A percentile compares a stretch with the other conserved stretches of the same genome.
phyloP scores from a whole-genome alignment of 2,329 filamentous ascomycete genomes.

The Monilinia vaccinii-corymbosi region DNA sequence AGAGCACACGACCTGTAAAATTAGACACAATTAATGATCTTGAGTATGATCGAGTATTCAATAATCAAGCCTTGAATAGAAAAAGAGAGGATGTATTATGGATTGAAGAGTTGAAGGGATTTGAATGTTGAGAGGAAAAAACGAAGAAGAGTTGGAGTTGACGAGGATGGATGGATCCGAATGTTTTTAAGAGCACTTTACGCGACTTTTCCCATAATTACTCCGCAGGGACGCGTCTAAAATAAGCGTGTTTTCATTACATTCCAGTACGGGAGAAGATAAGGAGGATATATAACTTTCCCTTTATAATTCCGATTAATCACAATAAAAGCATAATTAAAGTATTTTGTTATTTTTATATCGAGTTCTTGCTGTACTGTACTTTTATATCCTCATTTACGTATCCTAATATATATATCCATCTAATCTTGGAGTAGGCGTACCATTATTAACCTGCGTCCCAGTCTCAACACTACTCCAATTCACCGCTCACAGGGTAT shows the following conservation, averaged over 20 bases:
- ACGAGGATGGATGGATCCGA: constrained; percentile 6
- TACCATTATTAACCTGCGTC: too few species aligned
- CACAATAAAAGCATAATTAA: too few species aligned
- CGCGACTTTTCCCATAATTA: constrained; percentile 7
- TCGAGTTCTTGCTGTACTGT: too few species aligned
- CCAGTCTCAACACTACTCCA: too few species aligned
- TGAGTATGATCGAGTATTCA: neutral
- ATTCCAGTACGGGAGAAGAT: too few species aligned
- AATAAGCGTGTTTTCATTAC: neutral
- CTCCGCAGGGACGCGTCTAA: constrained; percentile 12
- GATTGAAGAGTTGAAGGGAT: neutral
- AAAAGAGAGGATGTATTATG: neutral
- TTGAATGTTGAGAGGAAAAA: constrained; percentile 5
- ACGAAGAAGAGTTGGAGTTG: neutral
- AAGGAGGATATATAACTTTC: too few species aligned
- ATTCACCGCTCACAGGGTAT: constrained; percentile 1
- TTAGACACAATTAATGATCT: neutral
- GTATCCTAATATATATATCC: too few species aligned
- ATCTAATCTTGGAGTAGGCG: too few species aligned
- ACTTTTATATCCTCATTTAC: too few species aligned
- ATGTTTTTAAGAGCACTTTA: constrained; percentile 13
- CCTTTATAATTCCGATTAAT: too few species aligned
- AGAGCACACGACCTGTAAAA: neutral
- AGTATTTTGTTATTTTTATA: too few species aligned
- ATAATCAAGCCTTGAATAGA: neutral